Evolutionary conservation across 2,329 filamentous ascomycete species (phyloP).

Genomic region (Piedraia hortae): DNA sequence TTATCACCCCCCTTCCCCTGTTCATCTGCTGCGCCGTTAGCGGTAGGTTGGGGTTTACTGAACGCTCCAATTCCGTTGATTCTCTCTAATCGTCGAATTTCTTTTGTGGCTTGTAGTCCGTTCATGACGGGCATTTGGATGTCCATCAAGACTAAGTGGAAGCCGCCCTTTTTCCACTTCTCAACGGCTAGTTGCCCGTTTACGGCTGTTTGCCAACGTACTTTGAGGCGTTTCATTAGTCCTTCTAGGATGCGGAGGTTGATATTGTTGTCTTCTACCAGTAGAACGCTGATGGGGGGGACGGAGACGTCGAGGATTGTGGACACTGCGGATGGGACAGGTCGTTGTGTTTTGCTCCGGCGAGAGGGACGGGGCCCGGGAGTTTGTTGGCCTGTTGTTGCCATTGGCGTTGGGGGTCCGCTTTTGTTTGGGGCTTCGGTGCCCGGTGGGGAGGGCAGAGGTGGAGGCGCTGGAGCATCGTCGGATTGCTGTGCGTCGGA

Average conservation of each 20-base stretch:
- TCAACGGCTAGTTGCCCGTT: slow-evolving; percentile 79
- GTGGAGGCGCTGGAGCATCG: slow-evolving; percentile 1
- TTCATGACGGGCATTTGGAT: slow-evolving; percentile 21
- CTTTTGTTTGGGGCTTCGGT: not conserved
- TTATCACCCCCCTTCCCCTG: slow-evolving; percentile 20
- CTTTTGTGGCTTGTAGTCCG: slow-evolving; percentile 76
- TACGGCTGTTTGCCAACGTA: slow-evolving; percentile 90
- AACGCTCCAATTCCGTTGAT: slow-evolving; percentile 87
- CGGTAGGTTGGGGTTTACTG: slow-evolving; percentile 12
- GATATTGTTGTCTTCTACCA: slow-evolving; percentile 97
- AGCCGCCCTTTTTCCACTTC: slow-evolving; percentile 80
- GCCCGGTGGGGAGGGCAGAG: slow-evolving; percentile 1
- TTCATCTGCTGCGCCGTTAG: slow-evolving; percentile 11
- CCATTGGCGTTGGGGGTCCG: not conserved
- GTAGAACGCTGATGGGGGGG: slow-evolving; percentile 86
- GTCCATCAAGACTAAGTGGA: slow-evolving; percentile 93
- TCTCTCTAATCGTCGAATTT: slow-evolving; percentile 70
- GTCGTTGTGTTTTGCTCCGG: slow-evolving; percentile 4
- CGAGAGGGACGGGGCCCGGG: slow-evolving; percentile 12
- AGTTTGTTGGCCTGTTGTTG: not conserved
- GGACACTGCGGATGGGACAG: slow-evolving; percentile 1
- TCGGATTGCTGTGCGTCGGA: slow-evolving; percentile 13
- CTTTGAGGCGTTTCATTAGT: slow-evolving; percentile 85
- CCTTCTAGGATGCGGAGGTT: slow-evolving; percentile 81
- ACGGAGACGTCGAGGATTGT: slow-evolving; percentile 49